Percentiles rank a stretch among this genome's conserved stretches.
phyloP scores from a whole-genome alignment of 1,139 yeast genomes.

The Yamadazyma aaseri region DNA sequence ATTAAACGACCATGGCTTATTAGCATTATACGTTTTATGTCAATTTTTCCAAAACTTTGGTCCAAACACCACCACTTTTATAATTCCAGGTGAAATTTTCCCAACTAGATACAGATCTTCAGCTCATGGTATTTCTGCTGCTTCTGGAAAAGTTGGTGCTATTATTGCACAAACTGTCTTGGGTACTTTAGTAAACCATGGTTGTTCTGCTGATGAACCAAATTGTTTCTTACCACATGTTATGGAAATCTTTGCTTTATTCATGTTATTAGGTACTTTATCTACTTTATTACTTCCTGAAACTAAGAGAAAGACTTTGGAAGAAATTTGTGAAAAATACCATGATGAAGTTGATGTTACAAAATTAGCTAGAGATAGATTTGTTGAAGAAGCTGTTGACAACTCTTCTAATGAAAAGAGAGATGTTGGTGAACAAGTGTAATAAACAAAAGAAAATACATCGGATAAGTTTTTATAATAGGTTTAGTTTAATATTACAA shows the following conservation, averaged over 20 bases:
- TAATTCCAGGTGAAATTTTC: slow-evolving; percentile 94
- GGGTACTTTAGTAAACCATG: slow-evolving; percentile 80
- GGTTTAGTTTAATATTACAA: too few species aligned
- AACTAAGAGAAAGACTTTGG: slow-evolving; percentile 86
- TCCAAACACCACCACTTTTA: slow-evolving; percentile 94
- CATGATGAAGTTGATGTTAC: slow-evolving; percentile 72
- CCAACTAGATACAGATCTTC: slow-evolving; percentile 98
- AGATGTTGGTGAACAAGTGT: slow-evolving; percentile 10
- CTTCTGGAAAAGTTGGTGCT: slow-evolving; percentile 94
- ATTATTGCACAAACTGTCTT: slow-evolving; percentile 89
- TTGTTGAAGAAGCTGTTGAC: slow-evolving; percentile 30
- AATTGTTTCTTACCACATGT: slow-evolving; percentile 88
- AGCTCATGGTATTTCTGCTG: slow-evolving; percentile 98
- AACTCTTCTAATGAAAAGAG: slow-evolving; percentile 19
- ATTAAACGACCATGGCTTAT: slow-evolving; percentile 56
- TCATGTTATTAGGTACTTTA: slow-evolving; percentile 77
- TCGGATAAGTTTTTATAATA: too few species aligned
- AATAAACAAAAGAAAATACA: too few species aligned
- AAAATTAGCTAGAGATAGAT: slow-evolving; percentile 37
- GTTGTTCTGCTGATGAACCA: slow-evolving; percentile 56
- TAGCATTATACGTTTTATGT: slow-evolving; percentile 71
- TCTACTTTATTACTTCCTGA: slow-evolving; percentile 75
- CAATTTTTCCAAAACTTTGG: slow-evolving; percentile 91
- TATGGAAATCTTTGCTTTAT: slow-evolving; percentile 87
- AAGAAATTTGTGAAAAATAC: slow-evolving; percentile 71